Base-by-base conservation (phyloP, 1,284 basidiomycete species). In the Fistulina hepatica region DNA sequence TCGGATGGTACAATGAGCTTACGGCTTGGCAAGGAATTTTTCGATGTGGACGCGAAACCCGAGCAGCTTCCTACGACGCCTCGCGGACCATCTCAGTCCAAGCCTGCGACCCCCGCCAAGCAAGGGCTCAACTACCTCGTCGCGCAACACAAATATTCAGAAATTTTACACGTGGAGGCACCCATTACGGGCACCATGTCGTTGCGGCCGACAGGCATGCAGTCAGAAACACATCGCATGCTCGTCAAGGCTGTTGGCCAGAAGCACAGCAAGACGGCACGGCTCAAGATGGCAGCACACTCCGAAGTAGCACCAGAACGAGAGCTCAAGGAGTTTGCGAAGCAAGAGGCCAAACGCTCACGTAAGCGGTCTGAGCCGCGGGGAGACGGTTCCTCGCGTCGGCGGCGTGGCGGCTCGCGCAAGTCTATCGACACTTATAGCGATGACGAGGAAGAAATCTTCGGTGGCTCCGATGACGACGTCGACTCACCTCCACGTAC, bases 1-100 rank as follows among this genome's bases (percentile, higher is more conserved):
- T 93, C 88, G 16, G 92, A 95, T 53, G 91, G 91, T 19, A 73
- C 81, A 11, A 63, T 88, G 46, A 91, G 86, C 50, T 70, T 95
- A 24, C 80, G 85, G 47, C 65, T 95, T 39, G 91, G 92, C 35
- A 82, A 82, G 56, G 92, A 95, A 52, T 67, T 92, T 5, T 93
- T 92, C 56, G 90, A 95, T 60, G 79, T 95, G 42, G 76, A 71
- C 36, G 71, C 81, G 54, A 76, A 71, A 41, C 61, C 82, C 42
- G 84, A 90, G 51, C 78, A 70, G 8, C 82, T 81, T 7, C 79
- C 72, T 28, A 31, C 28, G 15, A 31, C 13, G 10, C 15, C 28
- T 3, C 28, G 28, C 28, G 52, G 63, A 25, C 56, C 53, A 25
- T 51, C 58, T 36, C 62, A 66, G 44, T 48, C 48, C 11, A 54